Evolutionary conservation across 2,329 filamentous ascomycete species (phyloP).

Genomic region (Fusarium liriodendri): DNA sequence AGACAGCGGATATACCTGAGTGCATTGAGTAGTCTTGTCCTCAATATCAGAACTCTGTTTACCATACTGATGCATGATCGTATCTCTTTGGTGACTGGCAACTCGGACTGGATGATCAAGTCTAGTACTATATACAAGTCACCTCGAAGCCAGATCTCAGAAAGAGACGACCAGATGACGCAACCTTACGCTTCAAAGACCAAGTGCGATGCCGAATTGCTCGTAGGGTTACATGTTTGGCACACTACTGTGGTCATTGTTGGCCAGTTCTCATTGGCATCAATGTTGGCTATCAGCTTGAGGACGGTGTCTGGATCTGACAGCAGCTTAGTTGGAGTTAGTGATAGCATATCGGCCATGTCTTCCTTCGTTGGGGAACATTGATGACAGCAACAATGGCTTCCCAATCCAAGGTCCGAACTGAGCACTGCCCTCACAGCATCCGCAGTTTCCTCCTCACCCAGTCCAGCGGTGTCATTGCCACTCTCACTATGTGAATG

Average conservation of each 20-base stretch:
- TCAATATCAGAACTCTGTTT: neutral
- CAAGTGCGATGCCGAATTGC: neutral
- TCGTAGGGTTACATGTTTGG: neutral
- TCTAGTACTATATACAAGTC: neutral
- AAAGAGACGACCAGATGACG: neutral
- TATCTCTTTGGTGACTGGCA: neutral
- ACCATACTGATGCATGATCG: neutral
- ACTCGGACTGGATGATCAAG: neutral
- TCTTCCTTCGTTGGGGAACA: neutral
- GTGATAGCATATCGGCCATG: neutral
- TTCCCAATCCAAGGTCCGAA: neutral
- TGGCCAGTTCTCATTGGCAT: neutral
- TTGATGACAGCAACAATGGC: neutral
- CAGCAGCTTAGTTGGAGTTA: neutral
- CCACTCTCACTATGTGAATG: neutral
- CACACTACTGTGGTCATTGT: neutral
- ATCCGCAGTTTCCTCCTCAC: neutral
- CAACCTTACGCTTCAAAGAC: neutral
- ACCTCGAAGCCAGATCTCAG: neutral
- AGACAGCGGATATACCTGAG: slow-evolving; percentile 19
- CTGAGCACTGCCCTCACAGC: neutral
- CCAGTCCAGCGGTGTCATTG: neutral
- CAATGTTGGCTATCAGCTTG: neutral
- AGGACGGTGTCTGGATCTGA: neutral
- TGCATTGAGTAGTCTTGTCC: slow-evolving; percentile 13